Conservation (phyloP, 805 yeast genomes). For the Candida fluviatilis region DNA sequence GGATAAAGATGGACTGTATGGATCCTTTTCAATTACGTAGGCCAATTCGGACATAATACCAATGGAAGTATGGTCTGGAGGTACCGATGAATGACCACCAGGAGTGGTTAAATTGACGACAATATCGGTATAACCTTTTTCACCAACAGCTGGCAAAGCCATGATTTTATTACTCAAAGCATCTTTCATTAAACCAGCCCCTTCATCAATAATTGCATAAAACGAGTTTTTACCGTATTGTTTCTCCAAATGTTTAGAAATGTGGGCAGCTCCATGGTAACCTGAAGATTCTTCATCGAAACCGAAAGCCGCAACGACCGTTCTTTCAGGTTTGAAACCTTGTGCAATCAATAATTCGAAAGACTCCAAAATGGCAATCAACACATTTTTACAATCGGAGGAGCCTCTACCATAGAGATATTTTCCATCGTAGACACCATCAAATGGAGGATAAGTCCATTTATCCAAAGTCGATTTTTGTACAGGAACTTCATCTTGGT, state of each 20-base stretch:
- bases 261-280: slow-evolving; percentile 50
- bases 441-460: slow-evolving; percentile 69
- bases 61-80: slow-evolving; percentile 77
- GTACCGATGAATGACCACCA: slow-evolving; percentile 78
- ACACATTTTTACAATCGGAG: slow-evolving; percentile 67
- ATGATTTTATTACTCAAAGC: slow-evolving; percentile 46
- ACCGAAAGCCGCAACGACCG: slow-evolving; percentile 63
- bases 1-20: slow-evolving; percentile 44
- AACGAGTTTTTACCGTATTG: slow-evolving; percentile 59
- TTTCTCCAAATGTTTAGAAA: slow-evolving; percentile 44
- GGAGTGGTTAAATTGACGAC: slow-evolving; percentile 49
- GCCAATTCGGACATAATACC: slow-evolving; percentile 65
- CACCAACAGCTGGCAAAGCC: slow-evolving; percentile 51
- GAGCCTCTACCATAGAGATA: slow-evolving; percentile 76
- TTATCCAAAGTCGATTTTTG: slow-evolving; percentile 49
- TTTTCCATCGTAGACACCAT: slow-evolving; percentile 56
- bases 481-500: slow-evolving; percentile 80
- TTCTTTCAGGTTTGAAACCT: slow-evolving; percentile 55
- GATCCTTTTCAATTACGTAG: slow-evolving; percentile 52
- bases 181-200: slow-evolving; percentile 49
- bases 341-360: slow-evolving; percentile 51
- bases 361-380: slow-evolving; percentile 66
- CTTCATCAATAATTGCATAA: slow-evolving; percentile 65
- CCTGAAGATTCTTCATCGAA: slow-evolving; percentile 80
- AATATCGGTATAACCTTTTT: slow-evolving; percentile 46